phyloP scores from a whole-genome alignment of 345 rosid genomes.

The Cochlearia excelsa region DNA sequence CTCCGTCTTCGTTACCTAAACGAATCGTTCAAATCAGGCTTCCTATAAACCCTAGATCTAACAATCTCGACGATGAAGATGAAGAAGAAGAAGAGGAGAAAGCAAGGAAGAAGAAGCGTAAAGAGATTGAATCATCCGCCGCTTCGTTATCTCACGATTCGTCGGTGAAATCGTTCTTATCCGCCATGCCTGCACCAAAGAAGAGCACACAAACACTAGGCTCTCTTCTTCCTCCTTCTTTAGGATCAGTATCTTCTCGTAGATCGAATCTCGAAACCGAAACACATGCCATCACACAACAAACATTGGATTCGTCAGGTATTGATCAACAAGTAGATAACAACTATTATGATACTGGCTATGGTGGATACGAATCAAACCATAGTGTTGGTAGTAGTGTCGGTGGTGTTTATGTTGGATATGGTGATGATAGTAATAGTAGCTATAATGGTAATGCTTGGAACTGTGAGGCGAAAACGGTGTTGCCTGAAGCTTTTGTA shows the following conservation, averaged over 20 bases:
- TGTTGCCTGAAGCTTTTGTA: slow-evolving; percentile 34
- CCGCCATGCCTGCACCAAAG: slow-evolving; percentile 73
- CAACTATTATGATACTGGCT: slow-evolving; percentile 31
- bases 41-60: slow-evolving; percentile 41
- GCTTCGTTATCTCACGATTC: slow-evolving; percentile 27
- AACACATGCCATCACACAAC: slow-evolving; percentile 32
- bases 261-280: slow-evolving; percentile 60
- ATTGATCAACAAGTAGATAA: slow-evolving; percentile 31
- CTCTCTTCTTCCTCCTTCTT: slow-evolving; percentile 48
- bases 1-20: slow-evolving; percentile 38
- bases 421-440: slow-evolving; percentile 37
- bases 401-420: slow-evolving; percentile 37
- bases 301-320: slow-evolving; percentile 26
- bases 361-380: slow-evolving; percentile 40
- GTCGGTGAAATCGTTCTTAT: slow-evolving; percentile 66
- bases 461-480: slow-evolving; percentile 36
- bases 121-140: slow-evolving; percentile 38
- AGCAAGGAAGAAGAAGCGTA: slow-evolving; percentile 43
- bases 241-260: slow-evolving; percentile 58
- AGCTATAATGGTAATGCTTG: slow-evolving; percentile 42
- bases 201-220: slow-evolving; percentile 65
- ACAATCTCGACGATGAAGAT: slow-evolving; percentile 14
- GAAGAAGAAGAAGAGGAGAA: slow-evolving; percentile 51
- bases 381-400: slow-evolving; percentile 28
- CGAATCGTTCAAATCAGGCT: slow-evolving; percentile 71